Base-by-base conservation (phyloP, 2,329 filamentous ascomycete genomes). In the Whalleya microplaca region DNA sequence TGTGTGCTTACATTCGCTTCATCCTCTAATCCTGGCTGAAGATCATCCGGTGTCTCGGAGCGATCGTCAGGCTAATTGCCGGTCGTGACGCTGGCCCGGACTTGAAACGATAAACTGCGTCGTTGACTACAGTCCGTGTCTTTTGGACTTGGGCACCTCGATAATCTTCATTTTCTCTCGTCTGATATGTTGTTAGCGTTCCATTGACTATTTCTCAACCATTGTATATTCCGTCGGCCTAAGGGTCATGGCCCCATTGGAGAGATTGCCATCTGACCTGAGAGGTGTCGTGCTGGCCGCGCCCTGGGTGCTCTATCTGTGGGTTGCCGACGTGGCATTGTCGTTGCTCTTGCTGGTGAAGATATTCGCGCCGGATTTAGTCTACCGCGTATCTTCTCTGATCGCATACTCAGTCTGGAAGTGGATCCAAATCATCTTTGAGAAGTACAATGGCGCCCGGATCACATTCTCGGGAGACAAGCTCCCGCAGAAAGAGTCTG, bases 341-440 rank as follows among this genome's bases (percentile, higher is more conserved):
- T 83, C 79, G 10, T 63, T 78, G 8, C 72, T 84, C 41, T 73
- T 84, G 23, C 79, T 76, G 18, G 54, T 83, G 56, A 78, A 76
- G 61, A 71, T 73, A 54, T 57, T 82, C 54, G 73, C 75, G 49
- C 84, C 83, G 2, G 74, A 78, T 41, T 64, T 75, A 42, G 78
- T 81, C 50, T 86, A 86, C 70, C 64, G 81, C 61, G 62, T 76
- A 41, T 85, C 84, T 6, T 87, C 84, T 19, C 65, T 66, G 37
- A 76, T 86, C 57, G 84, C 84, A 41, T 76, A 70, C 62, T 76
- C 77, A 7, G 79, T 83, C 51, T 87, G 83, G 84, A 70, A 69
- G 54, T 83, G 80, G 74, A 80, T 87, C 56, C 84, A 86, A 68
- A 56, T 66, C 61, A 80, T 86, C 57, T 87, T 87, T 65, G 80